Conservation (phyloP, 129 eudicot species). For the Tanacetum coccineum region DNA sequence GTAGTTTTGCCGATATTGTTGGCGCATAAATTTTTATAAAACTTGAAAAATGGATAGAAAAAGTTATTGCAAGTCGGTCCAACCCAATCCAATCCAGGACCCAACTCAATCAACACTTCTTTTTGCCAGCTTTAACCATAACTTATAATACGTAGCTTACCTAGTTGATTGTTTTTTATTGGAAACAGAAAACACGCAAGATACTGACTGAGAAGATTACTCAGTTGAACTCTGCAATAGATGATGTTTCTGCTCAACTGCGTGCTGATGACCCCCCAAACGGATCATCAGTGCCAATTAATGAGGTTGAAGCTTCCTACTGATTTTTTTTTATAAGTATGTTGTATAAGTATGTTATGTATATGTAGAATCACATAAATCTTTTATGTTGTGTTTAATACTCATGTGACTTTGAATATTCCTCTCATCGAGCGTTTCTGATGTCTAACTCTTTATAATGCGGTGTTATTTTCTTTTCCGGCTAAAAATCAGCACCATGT, state of each 20-base stretch:
- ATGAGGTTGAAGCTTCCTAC: conserved; percentile 41
- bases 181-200: conserved; percentile 54
- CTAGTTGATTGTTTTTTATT: neutral
- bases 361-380: conserved; percentile 9
- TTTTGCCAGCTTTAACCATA: neutral
- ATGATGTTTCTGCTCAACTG: conserved; percentile 54
- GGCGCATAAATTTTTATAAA: neutral
- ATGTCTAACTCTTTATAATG: conserved; percentile 4
- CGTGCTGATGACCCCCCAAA: conserved; percentile 47
- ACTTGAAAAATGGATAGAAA: neutral
- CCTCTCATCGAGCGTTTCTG: conserved; percentile 16
- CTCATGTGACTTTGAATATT: conserved; percentile 8
- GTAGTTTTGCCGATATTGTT: neutral
- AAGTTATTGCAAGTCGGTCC: neutral
- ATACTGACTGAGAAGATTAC: conserved; percentile 63
- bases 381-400: conserved; percentile 13
- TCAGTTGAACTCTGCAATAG: conserved; percentile 71
- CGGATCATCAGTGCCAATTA: conserved; percentile 44
- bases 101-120: neutral
- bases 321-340: conserved; percentile 15
- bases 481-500: neutral
- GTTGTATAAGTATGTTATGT: conserved; percentile 18
- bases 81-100: neutral
- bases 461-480: neutral
- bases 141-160: neutral